Base-by-base conservation (phyloP, 345 rosid genomes). In the Cardiospermum halicacabum region DNA sequence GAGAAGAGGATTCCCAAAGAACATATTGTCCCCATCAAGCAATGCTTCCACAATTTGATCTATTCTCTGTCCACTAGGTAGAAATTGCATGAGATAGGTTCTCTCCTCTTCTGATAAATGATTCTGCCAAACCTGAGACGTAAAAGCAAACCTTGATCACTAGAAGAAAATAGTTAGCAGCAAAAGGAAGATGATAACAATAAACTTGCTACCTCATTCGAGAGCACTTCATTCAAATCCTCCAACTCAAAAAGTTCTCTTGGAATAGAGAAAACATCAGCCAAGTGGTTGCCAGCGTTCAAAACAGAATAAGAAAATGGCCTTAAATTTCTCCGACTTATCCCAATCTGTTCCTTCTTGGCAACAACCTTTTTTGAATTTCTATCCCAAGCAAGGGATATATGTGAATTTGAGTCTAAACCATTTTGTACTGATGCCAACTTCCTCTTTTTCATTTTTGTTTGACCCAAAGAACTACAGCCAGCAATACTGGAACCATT, bases 351-450 rank as follows among this genome's bases (percentile, higher is more conserved):
- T 40, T 87, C 97, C 86, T 65, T 85, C 78, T 76, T 94, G 60
- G 99, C 88, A 48, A 91, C 80, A 30, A 94, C 97, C 64, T 65
- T 78, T 47, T 76, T 84, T 53, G 64, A 60, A 56, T 65, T 78
- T 39, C 76, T 75, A 60, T 94, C 93, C 99, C 99, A 94, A 80
- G 87, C 85, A 26, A 94, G 96, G 71, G 83, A 83, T 67, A 91
- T 85, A 54, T 78, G 89, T 70, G 87, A 84, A 71, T 85, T 85
- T 0, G 79, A 42, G 71, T 76, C 82, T 68, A 78, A 71, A 53
- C 81, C 78, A 72, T 50, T 75, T 69, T 81, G 77, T 11, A 63
- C 68, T 30, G 84, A 74, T 57, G 45, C 81, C 50, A 68, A 15
- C 72, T 75, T 90, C 71, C 81, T 94, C 80, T 78, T 91, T 74